Evolutionary conservation across 108 stramenopile genomes (phyloP).

Genomic region (Chaetoceros muelleri): DNA sequence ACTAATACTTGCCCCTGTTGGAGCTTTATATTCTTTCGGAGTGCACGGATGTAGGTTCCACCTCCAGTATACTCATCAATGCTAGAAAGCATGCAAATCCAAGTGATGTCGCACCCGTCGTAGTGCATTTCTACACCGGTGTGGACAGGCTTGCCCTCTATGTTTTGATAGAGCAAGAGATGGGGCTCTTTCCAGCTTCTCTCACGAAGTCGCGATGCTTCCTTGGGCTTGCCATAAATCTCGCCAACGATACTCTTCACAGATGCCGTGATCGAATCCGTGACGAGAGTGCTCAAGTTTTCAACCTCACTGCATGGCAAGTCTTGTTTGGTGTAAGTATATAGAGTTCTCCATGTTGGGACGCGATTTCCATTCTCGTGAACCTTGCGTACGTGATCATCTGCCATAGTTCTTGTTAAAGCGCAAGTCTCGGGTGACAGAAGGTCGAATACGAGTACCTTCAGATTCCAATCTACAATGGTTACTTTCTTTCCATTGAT

Average conservation of each 20-base stretch:
- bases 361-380: slow-evolving; percentile 5
- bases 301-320: slow-evolving; percentile 24
- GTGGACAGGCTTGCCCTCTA: slow-evolving; percentile 24
- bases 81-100: slow-evolving; percentile 18
- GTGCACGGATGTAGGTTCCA: slow-evolving; percentile 29
- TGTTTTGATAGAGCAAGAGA: slow-evolving; percentile 31
- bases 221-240: slow-evolving; percentile 24
- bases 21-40: slow-evolving; percentile 26
- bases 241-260: slow-evolving; percentile 25
- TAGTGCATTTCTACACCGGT: slow-evolving; percentile 51
- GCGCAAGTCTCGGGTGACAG: slow-evolving; percentile 34
- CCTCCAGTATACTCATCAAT: slow-evolving; percentile 23
- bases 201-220: slow-evolving; percentile 26
- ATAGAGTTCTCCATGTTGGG: slow-evolving; percentile 33
- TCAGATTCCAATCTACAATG: slow-evolving; percentile 24
- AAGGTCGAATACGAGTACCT: slow-evolving; percentile 37
- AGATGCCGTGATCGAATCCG: slow-evolving; percentile 17
- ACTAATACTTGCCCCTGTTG: slow-evolving; percentile 31
- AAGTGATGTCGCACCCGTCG: slow-evolving; percentile 38
- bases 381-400: slow-evolving; percentile 21
- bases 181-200: slow-evolving; percentile 43
- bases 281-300: slow-evolving; percentile 16
- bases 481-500: slow-evolving; percentile 27
- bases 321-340: slow-evolving; percentile 51
- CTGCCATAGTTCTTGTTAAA: slow-evolving; percentile 27